These are phyloP conservation scores for Chimonanthus praecox DNA, from an alignment of 164 flowering plant species.

Conservation along the genomic window DNA sequence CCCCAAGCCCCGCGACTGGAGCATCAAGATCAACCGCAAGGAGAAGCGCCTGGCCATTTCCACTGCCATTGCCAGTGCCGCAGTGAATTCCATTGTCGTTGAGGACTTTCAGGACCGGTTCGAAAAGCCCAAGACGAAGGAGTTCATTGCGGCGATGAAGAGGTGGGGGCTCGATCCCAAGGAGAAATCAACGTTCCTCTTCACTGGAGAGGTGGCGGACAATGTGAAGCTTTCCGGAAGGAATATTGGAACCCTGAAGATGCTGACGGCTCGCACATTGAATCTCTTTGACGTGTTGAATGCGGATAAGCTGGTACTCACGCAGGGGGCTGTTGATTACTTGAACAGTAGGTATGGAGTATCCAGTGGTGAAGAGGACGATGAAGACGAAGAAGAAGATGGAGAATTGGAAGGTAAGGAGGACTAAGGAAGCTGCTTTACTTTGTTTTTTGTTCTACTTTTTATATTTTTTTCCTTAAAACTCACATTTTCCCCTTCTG, in stretches of 20 bases:
- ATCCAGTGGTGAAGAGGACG: conserved; percentile 7
- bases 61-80: conserved; percentile 78
- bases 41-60: conserved; percentile 86
- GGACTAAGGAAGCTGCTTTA: too few relatives aligned
- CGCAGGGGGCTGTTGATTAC: conserved; percentile 14
- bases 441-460: too few relatives aligned
- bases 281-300: conserved; percentile 90
- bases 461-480: not conserved
- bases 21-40: conserved; percentile 79
- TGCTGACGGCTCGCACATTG: conserved; percentile 83
- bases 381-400: not conserved
- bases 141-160: conserved; percentile 72
- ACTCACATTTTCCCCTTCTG: not conserved
- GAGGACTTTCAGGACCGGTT: conserved; percentile 74
- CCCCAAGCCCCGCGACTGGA: conserved; percentile 93
- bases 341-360: conserved; percentile 16
- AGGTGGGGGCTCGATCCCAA: conserved; percentile 89
- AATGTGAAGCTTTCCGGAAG: conserved; percentile 69
- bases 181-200: conserved; percentile 67
- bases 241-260: conserved; percentile 73
- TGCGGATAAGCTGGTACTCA: conserved; percentile 18
- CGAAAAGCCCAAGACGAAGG: conserved; percentile 84
- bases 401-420: conserved; percentile 9
- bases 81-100: conserved; percentile 52
- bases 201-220: conserved; percentile 52